Percentiles rank a stretch among this genome's conserved stretches.
Conservation (phyloP, 2,329 filamentous ascomycete genomes). For the Colletotrichum incanum region DNA sequence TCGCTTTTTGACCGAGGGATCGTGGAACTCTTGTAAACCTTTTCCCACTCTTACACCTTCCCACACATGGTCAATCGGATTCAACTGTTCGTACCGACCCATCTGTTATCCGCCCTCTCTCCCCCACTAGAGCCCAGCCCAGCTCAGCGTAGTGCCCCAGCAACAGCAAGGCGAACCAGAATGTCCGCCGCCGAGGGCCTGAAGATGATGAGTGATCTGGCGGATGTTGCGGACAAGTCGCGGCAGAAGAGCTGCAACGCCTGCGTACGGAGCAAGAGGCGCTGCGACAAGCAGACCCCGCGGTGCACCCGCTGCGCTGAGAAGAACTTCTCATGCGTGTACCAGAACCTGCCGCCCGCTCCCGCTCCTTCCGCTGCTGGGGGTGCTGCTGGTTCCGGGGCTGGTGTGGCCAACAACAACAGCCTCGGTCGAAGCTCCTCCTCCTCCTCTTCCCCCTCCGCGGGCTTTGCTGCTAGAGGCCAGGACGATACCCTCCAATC, state of each 20-base stretch:
- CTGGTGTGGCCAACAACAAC: not conserved
- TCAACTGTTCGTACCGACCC: not conserved
- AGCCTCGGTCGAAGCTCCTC: not conserved
- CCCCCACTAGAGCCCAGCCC: not conserved
- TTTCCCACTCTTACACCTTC: not conserved
- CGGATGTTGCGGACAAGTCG: slow-evolving; percentile 56
- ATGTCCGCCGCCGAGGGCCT: slow-evolving; percentile 18
- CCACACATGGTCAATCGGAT: not conserved
- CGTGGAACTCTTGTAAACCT: not conserved
- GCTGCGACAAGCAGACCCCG: slow-evolving; percentile 63
- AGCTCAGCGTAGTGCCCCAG: not conserved
- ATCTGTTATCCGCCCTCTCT: not conserved
- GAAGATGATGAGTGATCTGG: slow-evolving; percentile 9
- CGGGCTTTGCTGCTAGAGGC: not conserved
- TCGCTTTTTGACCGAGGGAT: not conserved
- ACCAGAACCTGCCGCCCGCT: slow-evolving; percentile 54
- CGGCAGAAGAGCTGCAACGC: slow-evolving; percentile 66
- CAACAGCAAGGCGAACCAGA: not conserved
- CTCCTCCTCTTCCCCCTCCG: not conserved
- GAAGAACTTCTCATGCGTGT: slow-evolving; percentile 60
- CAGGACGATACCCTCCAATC: slow-evolving; percentile 30
- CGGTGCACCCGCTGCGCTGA: slow-evolving; percentile 60
- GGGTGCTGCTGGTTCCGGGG: not conserved
- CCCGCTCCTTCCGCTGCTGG: slow-evolving; percentile 9
- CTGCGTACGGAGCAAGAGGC: slow-evolving; percentile 63